A percentile compares a stretch with the other conserved stretches of the same genome.
phyloP scores from a whole-genome alignment of 768 basidiomycete genomes.

The Favolaschia claudopus region DNA sequence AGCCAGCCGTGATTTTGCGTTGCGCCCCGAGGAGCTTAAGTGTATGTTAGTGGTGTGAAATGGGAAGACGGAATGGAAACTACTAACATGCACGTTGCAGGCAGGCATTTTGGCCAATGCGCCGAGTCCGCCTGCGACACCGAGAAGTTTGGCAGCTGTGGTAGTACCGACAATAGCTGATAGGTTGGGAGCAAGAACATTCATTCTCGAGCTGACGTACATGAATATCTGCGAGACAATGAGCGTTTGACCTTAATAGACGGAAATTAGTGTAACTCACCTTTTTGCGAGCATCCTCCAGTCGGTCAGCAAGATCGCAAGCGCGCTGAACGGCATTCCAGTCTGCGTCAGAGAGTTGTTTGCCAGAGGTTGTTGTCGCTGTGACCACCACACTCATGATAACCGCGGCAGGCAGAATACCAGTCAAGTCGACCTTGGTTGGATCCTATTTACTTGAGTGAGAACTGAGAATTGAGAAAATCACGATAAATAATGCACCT shows the following conservation, averaged over 20 bases:
- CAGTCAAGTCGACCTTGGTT: conserved; percentile 83
- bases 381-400: conserved; percentile 97
- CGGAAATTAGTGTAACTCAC: conserved; percentile 43
- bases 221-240: conserved; percentile 79
- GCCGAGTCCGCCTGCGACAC: conserved; percentile 92
- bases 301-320: conserved; percentile 85
- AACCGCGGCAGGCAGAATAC: conserved; percentile 85
- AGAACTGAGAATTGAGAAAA: conserved; percentile 1
- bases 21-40: conserved; percentile 90
- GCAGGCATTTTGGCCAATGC: conserved; percentile 94
- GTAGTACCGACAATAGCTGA: conserved; percentile 98
- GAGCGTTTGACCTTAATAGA: not conserved
- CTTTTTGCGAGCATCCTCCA: conserved; percentile 91
- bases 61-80: not conserved
- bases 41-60: not conserved
- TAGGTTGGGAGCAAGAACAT: conserved; percentile 96
- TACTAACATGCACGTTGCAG: conserved; percentile 90
- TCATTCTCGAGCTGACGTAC: conserved; percentile 99
- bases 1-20: conserved; percentile 90
- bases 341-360: conserved; percentile 68
- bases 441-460: conserved; percentile 69
- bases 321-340: conserved; percentile 88
- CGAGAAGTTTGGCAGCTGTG: conserved; percentile 97
- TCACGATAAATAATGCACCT: conserved; percentile 51
- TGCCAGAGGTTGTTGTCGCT: conserved; percentile 89